Base-by-base conservation (phyloP, 2,329 filamentous ascomycete species). In the Pyricularia sp. region DNA sequence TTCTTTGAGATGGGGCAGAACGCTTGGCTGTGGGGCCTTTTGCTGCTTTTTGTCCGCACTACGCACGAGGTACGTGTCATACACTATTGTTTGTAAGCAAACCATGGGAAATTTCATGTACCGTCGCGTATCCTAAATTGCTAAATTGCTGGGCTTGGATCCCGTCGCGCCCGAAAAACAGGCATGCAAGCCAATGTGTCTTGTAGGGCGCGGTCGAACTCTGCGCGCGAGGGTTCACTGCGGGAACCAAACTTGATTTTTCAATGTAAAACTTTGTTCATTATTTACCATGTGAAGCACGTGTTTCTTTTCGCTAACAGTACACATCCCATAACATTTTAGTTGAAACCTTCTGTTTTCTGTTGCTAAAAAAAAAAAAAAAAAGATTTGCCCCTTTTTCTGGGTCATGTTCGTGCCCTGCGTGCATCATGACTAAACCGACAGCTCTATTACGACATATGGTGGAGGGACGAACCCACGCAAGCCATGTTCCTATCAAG, bases 1-100 rank as follows among this genome's bases (percentile, higher is more conserved):
- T 76, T 72, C 64, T 72, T 74, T 70, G 63, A 70, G 9, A 28
- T 63, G 59, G 59, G 59, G 25, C 59, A 63, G 59, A 30, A 63
- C n/a, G 7, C 26, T 63, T 28, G 59, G 25, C 14, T 2, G 59
- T 63, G 59, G 59, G 25, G 59, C 59, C 59, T 2, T 61, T 23
- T 7, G 30, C 59, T 63, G 23, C 25, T 28, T 63, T 17, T 17
- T 30, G 14, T 20, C 59, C 5, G 12, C 23, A 30, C 12, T 63
- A 63, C 59, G 11, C 59, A 26, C 4, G 25, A 63, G 59, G 59
- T 63, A 63, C 59, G 59, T 28, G 10, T 63, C 25, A 63, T 26
- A 17, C 25, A 17, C 25, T 25, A 25, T 23, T 26, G 58, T 61
- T 25, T 26, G 25, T n/a, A 17, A n/a, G n/a, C 9, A 4, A 63